A percentile compares a stretch with the other conserved stretches of the same genome.
phyloP scores from a whole-genome alignment of 495 filamentous ascomycete species.

The Alectoria sarmentosa region DNA sequence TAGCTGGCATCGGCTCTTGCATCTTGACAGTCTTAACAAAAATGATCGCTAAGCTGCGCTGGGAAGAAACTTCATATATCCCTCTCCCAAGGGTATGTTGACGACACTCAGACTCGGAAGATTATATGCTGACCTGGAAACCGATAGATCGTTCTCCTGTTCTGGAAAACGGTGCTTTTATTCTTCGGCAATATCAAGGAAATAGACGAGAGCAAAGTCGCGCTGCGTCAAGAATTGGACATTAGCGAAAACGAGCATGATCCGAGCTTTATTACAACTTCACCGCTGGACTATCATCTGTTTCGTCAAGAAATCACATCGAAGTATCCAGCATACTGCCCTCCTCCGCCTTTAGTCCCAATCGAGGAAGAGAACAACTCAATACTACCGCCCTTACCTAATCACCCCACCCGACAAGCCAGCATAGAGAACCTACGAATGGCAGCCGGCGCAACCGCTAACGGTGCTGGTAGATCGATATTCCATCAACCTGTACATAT shows the following conservation, averaged over 20 bases:
- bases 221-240: conserved; percentile 35
- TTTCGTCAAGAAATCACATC: conserved; percentile 98
- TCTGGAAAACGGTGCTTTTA: conserved; percentile 87
- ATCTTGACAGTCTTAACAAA: conserved; percentile 67
- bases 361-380: conserved; percentile 86
- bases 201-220: conserved; percentile 65
- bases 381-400: conserved; percentile 76
- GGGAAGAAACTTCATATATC: conserved; percentile 70
- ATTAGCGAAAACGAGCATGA: conserved; percentile 32
- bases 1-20: conserved; percentile 55
- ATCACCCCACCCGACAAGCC: conserved; percentile 52
- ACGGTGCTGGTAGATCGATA: conserved; percentile 62
- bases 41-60: conserved; percentile 69
- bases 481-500: conserved; percentile 96
- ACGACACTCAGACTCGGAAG: too few species aligned
- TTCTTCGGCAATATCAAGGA: conserved; percentile 70
- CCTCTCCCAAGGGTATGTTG: conserved; percentile 48
- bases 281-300: conserved; percentile 89
- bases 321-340: conserved; percentile 94
- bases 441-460: conserved; percentile 36
- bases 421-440: conserved; percentile 37
- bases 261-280: conserved; percentile 69
- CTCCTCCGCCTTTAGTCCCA: conserved; percentile 74
- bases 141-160: conserved; percentile 58
- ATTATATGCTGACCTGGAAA: conserved; percentile 22